These are phyloP conservation scores for Scenedesmus sp. DNA, from an alignment of 163 green algal species.

Conservation along the genomic window DNA sequence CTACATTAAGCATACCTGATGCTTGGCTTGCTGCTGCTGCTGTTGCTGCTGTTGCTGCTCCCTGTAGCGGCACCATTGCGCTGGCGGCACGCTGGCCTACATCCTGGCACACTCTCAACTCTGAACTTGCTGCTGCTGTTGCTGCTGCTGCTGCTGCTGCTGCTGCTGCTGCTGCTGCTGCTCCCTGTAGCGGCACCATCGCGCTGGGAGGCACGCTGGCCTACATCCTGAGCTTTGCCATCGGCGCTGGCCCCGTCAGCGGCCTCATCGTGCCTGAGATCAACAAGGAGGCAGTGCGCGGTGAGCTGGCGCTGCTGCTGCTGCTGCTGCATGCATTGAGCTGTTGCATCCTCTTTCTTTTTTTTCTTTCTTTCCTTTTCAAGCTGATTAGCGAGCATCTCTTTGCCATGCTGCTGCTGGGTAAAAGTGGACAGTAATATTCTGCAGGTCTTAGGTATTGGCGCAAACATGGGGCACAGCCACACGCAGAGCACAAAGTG, in stretches of 20 bases:
- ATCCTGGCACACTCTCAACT: no score
- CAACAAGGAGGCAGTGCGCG: slow-evolving; percentile 82
- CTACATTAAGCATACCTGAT: slow-evolving; percentile 77
- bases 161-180: not conserved
- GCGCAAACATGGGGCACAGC: no score
- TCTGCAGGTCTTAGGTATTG: no score
- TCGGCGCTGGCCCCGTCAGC: slow-evolving; percentile 94
- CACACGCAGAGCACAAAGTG: no score
- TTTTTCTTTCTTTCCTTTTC: no score
- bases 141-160: not conserved
- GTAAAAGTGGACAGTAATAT: no score
- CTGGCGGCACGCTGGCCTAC: slow-evolving; percentile 91
- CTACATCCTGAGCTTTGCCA: slow-evolving; percentile 94
- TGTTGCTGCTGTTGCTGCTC: not conserved
- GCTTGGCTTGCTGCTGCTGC: slow-evolving; percentile 46
- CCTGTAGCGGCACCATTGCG: slow-evolving; percentile 67
- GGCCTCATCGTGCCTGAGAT: slow-evolving; percentile 95
- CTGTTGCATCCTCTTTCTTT: no score
- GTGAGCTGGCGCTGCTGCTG: slow-evolving; percentile 51
- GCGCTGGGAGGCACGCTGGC: slow-evolving; percentile 86
- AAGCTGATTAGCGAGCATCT: not conserved
- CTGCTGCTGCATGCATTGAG: not conserved
- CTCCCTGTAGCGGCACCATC: slow-evolving; percentile 65
- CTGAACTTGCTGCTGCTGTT: no score
- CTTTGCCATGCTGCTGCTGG: no score